Evolutionary conservation across 106 monocot genomes (phyloP), one percentile per base, ranked within the genome.

Genomic region (Dendrobium nobile): DNA sequence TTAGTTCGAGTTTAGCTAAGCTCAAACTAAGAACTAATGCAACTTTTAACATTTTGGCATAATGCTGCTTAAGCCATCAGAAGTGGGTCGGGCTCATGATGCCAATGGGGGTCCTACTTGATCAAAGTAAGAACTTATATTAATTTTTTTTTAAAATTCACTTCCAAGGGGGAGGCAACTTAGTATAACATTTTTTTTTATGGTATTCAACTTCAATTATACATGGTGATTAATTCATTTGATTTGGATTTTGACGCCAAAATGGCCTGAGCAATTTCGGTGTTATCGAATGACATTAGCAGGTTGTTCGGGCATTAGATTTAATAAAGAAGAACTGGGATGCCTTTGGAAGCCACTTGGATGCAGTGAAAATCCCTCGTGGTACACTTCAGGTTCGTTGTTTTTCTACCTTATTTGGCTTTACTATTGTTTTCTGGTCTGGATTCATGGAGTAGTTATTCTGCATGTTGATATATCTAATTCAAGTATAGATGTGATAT

Each of bases 321-420:
- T 85, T 88, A 75, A 93, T 93, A 82, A 87, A 87, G 77, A 87
- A 85, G 56, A 82, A 75, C 78, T 90, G 93, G 93, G 80, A 79
- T 83, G 70, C 61, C 28, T 85, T 84, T 84, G 85, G 81, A 87
- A 90, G 87, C 79, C 88, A 81, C 41, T 82, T 86, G 11, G 88
- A 88, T 48, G 47, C 87, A 75, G 83, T 89, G 48, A 78, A 84
- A 15, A 87, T 96, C 82, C 90, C 96, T 83, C 96, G 96, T 85
- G 96, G 96, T 85, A 96, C 96, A 47, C 93, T 96, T 85, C 96
- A 96, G 96, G 96, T 96, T 85, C 87, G 92, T 83, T 84, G 20
- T 41, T 78, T 48, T 16, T 70, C 13, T 22, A 16, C 24, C 43
- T 58, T 75, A 58, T 75, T 61, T 22, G 10, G 13, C 16, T 13